Percentiles rank a stretch among this genome's conserved stretches.
phyloP scores from a whole-genome alignment of 495 filamentous ascomycete genomes.

The Aspergillus panamensis region DNA sequence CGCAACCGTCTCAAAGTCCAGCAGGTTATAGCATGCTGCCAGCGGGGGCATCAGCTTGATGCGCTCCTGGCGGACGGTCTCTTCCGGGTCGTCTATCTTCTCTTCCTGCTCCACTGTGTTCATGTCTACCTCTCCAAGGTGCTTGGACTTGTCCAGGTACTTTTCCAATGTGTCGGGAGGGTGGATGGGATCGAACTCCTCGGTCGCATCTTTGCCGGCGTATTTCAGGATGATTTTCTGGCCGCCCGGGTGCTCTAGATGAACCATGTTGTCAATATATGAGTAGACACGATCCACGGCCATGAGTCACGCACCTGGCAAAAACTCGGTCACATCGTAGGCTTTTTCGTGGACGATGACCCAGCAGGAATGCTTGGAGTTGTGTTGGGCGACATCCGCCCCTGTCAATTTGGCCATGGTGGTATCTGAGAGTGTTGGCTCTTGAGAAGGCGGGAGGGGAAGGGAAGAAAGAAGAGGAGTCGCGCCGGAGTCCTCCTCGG shows the following conservation, averaged over 20 bases:
- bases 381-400: constrained; percentile 75
- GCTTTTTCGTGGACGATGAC: constrained; percentile 86
- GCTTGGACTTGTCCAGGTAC: constrained; percentile 80
- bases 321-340: constrained; percentile 90
- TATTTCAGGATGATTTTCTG: constrained; percentile 79
- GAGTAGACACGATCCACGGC: not conserved
- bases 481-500: too few relatives aligned
- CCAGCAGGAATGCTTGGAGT: constrained; percentile 75
- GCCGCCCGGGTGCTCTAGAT: constrained; percentile 76
- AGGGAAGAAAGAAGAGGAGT: too few relatives aligned
- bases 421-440: not conserved
- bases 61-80: constrained; percentile 69
- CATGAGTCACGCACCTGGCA: constrained; percentile 49
- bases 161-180: constrained; percentile 74
- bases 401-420: constrained; percentile 54
- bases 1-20: constrained; percentile 93
- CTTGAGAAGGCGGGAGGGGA: too few relatives aligned
- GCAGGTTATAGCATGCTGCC: constrained; percentile 87
- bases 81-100: constrained; percentile 69
- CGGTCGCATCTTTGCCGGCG: constrained; percentile 79
- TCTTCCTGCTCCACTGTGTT: constrained; percentile 70
- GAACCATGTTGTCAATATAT: not conserved
- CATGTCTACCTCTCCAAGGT: constrained; percentile 92
- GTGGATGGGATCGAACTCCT: constrained; percentile 91
- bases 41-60: constrained; percentile 76